Conservation (phyloP, 805 yeast species). For the Vanderwaltozyma polyspora region DNA sequence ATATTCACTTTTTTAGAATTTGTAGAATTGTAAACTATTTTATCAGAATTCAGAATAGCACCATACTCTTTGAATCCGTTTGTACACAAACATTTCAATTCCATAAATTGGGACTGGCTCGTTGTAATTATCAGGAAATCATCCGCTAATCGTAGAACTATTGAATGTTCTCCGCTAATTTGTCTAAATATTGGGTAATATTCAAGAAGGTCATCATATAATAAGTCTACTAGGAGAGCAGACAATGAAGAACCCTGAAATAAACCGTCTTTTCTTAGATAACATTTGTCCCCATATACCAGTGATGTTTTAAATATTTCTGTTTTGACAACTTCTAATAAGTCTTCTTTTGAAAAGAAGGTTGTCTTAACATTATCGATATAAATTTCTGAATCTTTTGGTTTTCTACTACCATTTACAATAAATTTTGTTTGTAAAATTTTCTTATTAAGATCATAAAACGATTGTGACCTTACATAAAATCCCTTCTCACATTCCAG, state of each 20-base stretch:
- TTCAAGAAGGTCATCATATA: slow-evolving; percentile 52
- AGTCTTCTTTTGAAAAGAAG: slow-evolving; percentile 32
- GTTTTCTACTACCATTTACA: slow-evolving; percentile 13
- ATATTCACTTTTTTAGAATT: neutral
- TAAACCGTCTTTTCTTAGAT: slow-evolving; percentile 52
- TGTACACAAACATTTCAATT: slow-evolving; percentile 22
- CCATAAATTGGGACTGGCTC: slow-evolving; percentile 21
- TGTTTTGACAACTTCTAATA: slow-evolving; percentile 34
- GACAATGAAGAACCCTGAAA: slow-evolving; percentile 82
- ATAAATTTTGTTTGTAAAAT: slow-evolving; percentile 5
- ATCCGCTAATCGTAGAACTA: slow-evolving; percentile 63
- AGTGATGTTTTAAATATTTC: slow-evolving; percentile 46
- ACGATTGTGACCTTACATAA: slow-evolving; percentile 20
- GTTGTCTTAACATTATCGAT: slow-evolving; percentile 28
- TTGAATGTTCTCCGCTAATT: slow-evolving; percentile 17
- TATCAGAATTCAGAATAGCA: slow-evolving; percentile 31
- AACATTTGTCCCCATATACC: slow-evolving; percentile 29
- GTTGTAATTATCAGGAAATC: slow-evolving; percentile 70
- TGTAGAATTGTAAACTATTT: slow-evolving; percentile 25
- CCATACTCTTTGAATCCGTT: slow-evolving; percentile 35
- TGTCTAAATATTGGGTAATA: slow-evolving; percentile 20
- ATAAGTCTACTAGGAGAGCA: slow-evolving; percentile 58
- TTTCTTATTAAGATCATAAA: slow-evolving; percentile 12
- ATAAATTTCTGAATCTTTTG: slow-evolving; percentile 9
- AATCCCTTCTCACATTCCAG: slow-evolving; percentile 14